Evolutionary conservation across 768 basidiomycete species (phyloP).

Genomic region (Lactarius tabidus): DNA sequence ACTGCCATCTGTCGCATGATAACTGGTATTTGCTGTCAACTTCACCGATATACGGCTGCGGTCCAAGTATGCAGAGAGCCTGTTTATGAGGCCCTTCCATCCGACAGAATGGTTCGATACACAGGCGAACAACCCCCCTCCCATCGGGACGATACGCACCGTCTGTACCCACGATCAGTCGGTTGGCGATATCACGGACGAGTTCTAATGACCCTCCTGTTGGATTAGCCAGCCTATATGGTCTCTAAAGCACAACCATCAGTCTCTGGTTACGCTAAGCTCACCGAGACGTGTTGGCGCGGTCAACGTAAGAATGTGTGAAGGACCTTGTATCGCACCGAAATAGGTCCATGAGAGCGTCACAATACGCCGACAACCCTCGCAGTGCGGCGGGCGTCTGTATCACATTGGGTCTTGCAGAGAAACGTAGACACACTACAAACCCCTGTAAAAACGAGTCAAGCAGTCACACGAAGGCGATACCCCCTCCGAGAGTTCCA

Average conservation of each 20-base stretch:
- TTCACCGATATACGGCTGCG: background rate
- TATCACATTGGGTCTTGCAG: background rate
- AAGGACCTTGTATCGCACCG: background rate
- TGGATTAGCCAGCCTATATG: background rate
- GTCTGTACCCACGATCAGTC: background rate
- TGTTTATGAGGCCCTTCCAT: too few relatives aligned
- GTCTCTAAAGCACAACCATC: background rate
- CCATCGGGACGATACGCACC: background rate
- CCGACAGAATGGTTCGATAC: too few relatives aligned
- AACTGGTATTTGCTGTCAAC: background rate
- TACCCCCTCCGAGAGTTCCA: background rate
- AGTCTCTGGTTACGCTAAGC: background rate
- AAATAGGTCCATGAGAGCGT: background rate
- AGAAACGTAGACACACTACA: background rate
- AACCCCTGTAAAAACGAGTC: background rate
- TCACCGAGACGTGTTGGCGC: background rate
- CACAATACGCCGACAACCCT: background rate
- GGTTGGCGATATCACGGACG: background rate
- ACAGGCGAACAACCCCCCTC: too few relatives aligned
- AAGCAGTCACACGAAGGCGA: background rate
- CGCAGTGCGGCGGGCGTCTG: too few relatives aligned
- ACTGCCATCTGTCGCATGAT: background rate
- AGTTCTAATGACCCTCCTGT: background rate
- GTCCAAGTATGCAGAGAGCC: background rate
- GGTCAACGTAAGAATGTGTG: background rate